Base-by-base conservation (phyloP, 2,329 filamentous ascomycete species). In the Clathrospora elynae region DNA sequence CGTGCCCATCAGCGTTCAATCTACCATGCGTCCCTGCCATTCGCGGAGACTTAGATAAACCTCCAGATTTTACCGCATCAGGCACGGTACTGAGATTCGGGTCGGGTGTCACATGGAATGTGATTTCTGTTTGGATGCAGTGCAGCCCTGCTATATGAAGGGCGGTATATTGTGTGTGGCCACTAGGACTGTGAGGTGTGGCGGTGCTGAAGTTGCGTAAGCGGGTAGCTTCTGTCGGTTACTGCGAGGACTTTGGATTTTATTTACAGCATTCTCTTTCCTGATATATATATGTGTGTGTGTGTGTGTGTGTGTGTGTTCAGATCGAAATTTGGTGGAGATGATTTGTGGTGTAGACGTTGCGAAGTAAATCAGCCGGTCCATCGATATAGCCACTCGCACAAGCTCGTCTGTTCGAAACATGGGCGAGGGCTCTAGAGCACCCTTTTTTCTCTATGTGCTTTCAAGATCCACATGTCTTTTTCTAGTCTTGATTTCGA, bases 11-110 rank as follows among this genome's bases (percentile, higher is more conserved):
- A 35, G 39, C 30, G 38, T 35, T 40, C 40, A 43, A 49, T 51
- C 34, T 51, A 38, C n/a, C 26, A 46, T 40, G 29, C 41, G 20
- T 35, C 19, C 9, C 12, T 26, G 22, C 37, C 25, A 60, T 60
- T 58, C 41, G 53, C 42, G 29, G 46, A 29, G 12, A 35, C 16
- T 47, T 40, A 14, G 33, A 37, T 24, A 42, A 32, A 29, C 38
- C 49, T 48, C 48, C 53, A 56, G 44, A 38, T 42, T 49, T 53
- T 57, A 14, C 57, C 46, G 14, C 9, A 57, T 56, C 41, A 12
- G 37, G 41, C 35, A 47, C 45, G 51, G 53, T 35, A 55, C 36
- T 52, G 22, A 35, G 20, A 43, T 28, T 23, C 42, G 42, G 36
- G 35, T 46, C 43, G 42, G 45, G 42, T 50, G 37, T 51, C 51